Evolutionary conservation across 257 asterid species (phyloP), one percentile per base, ranked within the genome.

Genomic region (Leonotis leonurus): DNA sequence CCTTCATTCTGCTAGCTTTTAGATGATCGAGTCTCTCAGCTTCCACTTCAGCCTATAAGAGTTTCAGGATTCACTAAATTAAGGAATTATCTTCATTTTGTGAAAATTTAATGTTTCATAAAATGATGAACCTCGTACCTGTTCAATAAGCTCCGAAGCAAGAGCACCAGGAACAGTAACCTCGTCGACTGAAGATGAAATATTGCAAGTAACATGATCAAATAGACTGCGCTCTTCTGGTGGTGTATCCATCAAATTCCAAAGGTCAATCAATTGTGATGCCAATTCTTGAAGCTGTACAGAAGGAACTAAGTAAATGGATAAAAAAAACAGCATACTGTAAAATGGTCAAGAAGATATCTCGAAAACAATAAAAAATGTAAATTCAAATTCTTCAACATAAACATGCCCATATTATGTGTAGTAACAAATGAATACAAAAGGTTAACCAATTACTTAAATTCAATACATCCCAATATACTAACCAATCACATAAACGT

Each of bases 181-280:
- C 70, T 90, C 95, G 66, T 87, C 94, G 40, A 90, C 95, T 11
- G 95, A 79, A 69, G 94, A 85, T 60, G 95, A 90, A 51, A 85
- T 93, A 74, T 89, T 93, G 74, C 93, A 85, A 24, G 84, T 78
- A 4, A 78, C 80, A 26, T 73, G 83, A 65, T 84, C 84, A 70
- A 86, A 89, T 48, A 84, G 72, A 72, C 80, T 70, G 50, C 95
- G 83, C 18, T 87, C 97, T 60, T 83, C 97, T 45, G 77, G 73
- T 17, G 95, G 75, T 1, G 97, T 87, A 78, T 93, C 99, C 99
- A 93, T 93, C 85, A 89, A 78, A 86, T 93, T 89, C 99, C 99
- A 89, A 41, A 93, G 93, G 74, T 89, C 99, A 71, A 78, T 83
- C 35, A 93, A 84, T 83, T 90, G 97, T 43, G 88, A 73, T 7